phyloP scores from a whole-genome alignment of 805 yeast species.

The Ogataea nakhonphanomensis region DNA sequence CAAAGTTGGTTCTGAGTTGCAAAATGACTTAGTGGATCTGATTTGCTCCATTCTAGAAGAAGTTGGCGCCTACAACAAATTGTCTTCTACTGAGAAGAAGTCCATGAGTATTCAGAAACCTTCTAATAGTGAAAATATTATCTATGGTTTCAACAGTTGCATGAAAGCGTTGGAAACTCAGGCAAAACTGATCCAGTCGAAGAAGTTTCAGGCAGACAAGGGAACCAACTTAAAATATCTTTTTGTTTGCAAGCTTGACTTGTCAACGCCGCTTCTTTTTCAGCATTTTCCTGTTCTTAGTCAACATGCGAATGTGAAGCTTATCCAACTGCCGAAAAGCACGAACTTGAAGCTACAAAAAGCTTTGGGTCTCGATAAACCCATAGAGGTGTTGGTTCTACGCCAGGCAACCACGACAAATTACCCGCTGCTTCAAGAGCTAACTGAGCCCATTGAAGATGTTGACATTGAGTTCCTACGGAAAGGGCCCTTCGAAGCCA shows the following conservation, averaged over 20 bases:
- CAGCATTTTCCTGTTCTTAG: slow-evolving; percentile 58
- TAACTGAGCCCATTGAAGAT: slow-evolving; percentile 22
- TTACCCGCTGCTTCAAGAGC: slow-evolving; percentile 12
- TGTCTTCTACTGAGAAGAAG: slow-evolving; percentile 27
- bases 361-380: slow-evolving; percentile 13
- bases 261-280: slow-evolving; percentile 44
- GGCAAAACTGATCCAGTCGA: slow-evolving; percentile 29
- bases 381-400: slow-evolving; percentile 22
- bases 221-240: slow-evolving; percentile 37
- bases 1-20: slow-evolving; percentile 33
- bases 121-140: slow-evolving; percentile 25
- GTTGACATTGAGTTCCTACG: slow-evolving; percentile 26
- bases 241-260: slow-evolving; percentile 51
- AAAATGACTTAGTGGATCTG: slow-evolving; percentile 30
- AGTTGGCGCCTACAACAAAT: slow-evolving; percentile 15
- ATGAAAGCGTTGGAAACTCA: slow-evolving; percentile 46
- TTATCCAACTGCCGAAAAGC: slow-evolving; percentile 58
- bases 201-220: slow-evolving; percentile 9
- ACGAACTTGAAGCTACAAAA: slow-evolving; percentile 21
- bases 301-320: slow-evolving; percentile 49
- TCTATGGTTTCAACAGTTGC: slow-evolving; percentile 55
- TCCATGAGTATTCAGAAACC: slow-evolving; percentile 27
- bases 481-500: slow-evolving; percentile 20
- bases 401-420: slow-evolving; percentile 12
- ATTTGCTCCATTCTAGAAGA: slow-evolving; percentile 15